These are phyloP conservation scores for Auriscalpium orientale DNA, from an alignment of 768 basidiomycete species.

Conservation along the genomic window DNA sequence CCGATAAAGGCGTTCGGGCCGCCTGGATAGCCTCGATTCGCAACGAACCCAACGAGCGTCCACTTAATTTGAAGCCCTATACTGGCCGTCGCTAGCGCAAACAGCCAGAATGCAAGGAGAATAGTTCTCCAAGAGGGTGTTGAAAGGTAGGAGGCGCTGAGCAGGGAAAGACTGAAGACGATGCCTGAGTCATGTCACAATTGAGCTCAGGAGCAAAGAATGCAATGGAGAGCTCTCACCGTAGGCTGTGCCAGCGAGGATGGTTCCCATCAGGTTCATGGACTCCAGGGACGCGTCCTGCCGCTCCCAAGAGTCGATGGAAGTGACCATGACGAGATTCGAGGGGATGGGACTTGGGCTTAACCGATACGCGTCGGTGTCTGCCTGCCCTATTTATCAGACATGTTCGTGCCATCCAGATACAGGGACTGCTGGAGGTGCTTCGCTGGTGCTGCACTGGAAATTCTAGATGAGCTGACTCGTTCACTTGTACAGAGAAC, in stretches of 20 bases:
- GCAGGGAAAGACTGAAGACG: conserved; percentile 11
- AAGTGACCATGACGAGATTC: not conserved
- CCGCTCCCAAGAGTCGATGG: not conserved
- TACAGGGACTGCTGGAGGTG: conserved; percentile 10
- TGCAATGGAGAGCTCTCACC: conserved; percentile 11
- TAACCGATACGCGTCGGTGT: no score
- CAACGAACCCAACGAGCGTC: conserved; percentile 18
- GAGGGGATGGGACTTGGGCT: no score
- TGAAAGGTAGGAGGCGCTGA: not conserved
- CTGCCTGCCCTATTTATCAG: not conserved
- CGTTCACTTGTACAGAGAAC: no score
- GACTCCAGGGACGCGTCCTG: conserved; percentile 2
- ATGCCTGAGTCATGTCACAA: conserved; percentile 8
- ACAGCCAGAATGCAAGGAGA: conserved; percentile 5
- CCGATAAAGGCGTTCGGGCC: conserved; percentile 19
- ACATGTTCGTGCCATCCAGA: not conserved
- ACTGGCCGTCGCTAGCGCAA: conserved; percentile 5
- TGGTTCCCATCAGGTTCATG: conserved; percentile 15
- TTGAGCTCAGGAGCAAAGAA: no score
- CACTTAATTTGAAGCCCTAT: conserved; percentile 9
- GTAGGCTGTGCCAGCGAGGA: conserved; percentile 19
- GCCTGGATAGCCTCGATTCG: conserved; percentile 12
- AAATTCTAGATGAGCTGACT: not conserved
- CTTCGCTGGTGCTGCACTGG: not conserved
- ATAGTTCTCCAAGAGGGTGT: not conserved